Percentiles rank a stretch among this genome's conserved stretches.
Conservation (phyloP, 306 rosid genomes). For the Prunus davidiana region DNA sequence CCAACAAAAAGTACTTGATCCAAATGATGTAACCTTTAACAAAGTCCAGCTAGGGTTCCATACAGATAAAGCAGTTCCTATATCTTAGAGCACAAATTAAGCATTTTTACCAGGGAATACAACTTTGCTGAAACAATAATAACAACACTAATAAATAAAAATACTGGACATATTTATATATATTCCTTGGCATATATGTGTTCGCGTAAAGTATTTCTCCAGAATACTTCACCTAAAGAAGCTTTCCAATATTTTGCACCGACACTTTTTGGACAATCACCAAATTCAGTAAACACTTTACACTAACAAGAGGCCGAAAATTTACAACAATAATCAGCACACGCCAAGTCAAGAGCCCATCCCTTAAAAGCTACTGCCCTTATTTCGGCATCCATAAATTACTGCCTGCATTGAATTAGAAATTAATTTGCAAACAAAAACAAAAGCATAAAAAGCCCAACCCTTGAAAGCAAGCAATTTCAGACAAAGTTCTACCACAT, state of each 20-base stretch:
- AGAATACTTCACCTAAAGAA: neutral
- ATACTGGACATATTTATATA: no score
- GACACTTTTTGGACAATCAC: neutral
- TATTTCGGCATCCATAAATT: slow-evolving; percentile 14
- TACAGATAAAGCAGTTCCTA: neutral
- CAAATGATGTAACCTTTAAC: neutral
- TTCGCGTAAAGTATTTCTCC: neutral
- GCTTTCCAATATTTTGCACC: slow-evolving; percentile 1
- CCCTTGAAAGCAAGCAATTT: no score
- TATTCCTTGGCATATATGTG: no score
- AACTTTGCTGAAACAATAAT: neutral
- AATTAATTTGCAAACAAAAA: neutral
- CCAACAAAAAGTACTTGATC: neutral
- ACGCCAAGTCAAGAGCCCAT: neutral
- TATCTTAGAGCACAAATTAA: neutral
- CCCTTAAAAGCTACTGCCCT: neutral
- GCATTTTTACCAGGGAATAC: neutral
- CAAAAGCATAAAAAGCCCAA: no score
- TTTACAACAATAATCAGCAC: neutral
- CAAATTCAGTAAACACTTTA: neutral
- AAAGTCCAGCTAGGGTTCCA: neutral
- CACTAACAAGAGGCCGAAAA: neutral
- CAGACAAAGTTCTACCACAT: no score
- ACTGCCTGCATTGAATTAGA: neutral
- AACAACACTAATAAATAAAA: no score